Evolutionary conservation across 2,329 filamentous ascomycete species (phyloP), one percentile per base, ranked within the genome.

Genomic region (Hortaea werneckii): DNA sequence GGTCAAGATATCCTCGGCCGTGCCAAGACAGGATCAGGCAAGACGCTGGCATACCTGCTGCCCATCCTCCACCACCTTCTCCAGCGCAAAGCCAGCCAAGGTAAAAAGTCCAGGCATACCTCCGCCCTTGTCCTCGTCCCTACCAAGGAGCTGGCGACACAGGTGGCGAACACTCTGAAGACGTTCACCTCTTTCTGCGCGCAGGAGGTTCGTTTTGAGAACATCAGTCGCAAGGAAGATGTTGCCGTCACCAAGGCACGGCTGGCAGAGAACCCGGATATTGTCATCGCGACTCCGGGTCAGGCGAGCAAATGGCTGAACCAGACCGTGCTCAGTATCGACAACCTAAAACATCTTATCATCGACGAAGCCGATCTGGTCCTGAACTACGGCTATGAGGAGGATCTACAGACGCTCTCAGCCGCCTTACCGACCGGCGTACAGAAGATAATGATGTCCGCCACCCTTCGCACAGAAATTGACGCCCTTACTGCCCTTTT

Each of bases 291-390:
- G 0, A 98, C 94, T 0, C 92, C 92, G 0, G 81, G 86, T n/a
- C 77, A 87, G 57, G 87, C 85, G 10, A 83, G 83, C 59, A 74
- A 83, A 48, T 88, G 90, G 59, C 75, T 94, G 58, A 85, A 85
- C 59, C 80, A 74, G 42, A 79, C 81, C 8, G 77, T 82, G 0
- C 70, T 96, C 42, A 79, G 80, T 1, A 70, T 94, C 29, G 77
- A 82, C 11, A 75, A 78, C 41, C 73, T 98, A 20, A 77, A 79
- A 29, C 81, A 88, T 53, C 69, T 96, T 11, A 85, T 96, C 0
- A 80, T 98, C 44, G 92, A 98, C 63, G 92, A 98, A 69, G 89
- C 90, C 2, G 92, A 98, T 61, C 67, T 98, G 51, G 84, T 98
- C 5, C 72, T 96, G 46, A 94, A 87, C 4, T 98, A 96, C 61